These are phyloP conservation scores for Neofusicoccum parvum DNA, from an alignment of 2,329 filamentous ascomycete species.

Conservation along the genomic window DNA sequence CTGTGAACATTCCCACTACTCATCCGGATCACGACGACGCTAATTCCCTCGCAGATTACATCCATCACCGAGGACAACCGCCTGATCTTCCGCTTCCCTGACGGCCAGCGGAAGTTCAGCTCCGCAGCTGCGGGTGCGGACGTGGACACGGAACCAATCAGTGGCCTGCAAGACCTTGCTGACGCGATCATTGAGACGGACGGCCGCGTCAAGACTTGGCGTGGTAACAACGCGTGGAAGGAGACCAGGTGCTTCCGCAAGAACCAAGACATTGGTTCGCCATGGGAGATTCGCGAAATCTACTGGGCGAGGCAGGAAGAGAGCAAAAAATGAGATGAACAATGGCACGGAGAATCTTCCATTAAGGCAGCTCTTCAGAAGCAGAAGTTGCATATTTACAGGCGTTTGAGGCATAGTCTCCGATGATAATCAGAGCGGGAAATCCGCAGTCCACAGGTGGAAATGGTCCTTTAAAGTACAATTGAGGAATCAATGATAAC, in stretches of 20 bases:
- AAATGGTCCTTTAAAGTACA: no score
- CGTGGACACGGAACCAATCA: not conserved
- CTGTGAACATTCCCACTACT: not conserved
- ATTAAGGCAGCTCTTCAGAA: no score
- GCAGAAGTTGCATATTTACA: no score
- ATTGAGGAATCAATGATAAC: no score
- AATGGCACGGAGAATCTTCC: no score
- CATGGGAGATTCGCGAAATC: conserved; percentile 23
- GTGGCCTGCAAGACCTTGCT: conserved; percentile 11
- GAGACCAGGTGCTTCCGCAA: conserved; percentile 22
- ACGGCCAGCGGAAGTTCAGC: conserved; percentile 9
- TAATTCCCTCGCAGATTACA: not conserved
- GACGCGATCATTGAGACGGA: conserved; percentile 21
- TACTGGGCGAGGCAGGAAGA: conserved; percentile 17
- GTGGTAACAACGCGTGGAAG: conserved; percentile 24
- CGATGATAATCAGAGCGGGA: no score
- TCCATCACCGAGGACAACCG: conserved; percentile 15
- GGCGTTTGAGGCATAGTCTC: not conserved
- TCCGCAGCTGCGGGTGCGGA: not conserved
- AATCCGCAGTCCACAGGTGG: no score
- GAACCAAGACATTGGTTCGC: conserved; percentile 24
- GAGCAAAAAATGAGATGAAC: not conserved
- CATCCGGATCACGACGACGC: not conserved
- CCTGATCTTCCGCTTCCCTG: conserved; percentile 2
- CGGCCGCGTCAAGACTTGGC: conserved; percentile 13